phyloP scores from a whole-genome alignment of 805 yeast genomes.

The Ogataea allantospora region DNA sequence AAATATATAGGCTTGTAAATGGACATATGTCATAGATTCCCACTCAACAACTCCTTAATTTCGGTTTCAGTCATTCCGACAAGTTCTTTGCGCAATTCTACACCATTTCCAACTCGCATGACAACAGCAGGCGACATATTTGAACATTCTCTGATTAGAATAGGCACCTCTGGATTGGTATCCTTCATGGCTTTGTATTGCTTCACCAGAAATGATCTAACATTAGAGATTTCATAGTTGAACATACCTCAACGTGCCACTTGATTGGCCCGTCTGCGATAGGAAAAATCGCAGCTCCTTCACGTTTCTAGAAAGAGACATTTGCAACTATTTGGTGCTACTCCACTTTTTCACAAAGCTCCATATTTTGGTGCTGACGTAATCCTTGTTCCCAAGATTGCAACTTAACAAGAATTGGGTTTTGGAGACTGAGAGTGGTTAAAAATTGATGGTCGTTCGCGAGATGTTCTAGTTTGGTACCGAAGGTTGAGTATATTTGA shows the following conservation, averaged over 20 bases:
- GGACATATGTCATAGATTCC: slow-evolving; percentile 7
- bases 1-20: slow-evolving; percentile 10
- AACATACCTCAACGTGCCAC: slow-evolving; percentile 53
- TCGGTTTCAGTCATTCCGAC: slow-evolving; percentile 48
- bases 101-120: slow-evolving; percentile 65
- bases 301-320: slow-evolving; percentile 47
- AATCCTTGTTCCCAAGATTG: slow-evolving; percentile 7
- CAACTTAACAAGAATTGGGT: slow-evolving; percentile 3
- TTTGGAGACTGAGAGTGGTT: slow-evolving; percentile 6
- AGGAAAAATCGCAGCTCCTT: slow-evolving; percentile 81
- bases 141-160: slow-evolving; percentile 73
- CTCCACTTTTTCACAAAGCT: slow-evolving; percentile 11
- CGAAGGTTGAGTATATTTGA: slow-evolving; percentile 22
- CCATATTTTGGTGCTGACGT: slow-evolving; percentile 6
- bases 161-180: slow-evolving; percentile 65
- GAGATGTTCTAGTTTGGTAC: slow-evolving; percentile 12
- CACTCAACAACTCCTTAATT: slow-evolving; percentile 37
- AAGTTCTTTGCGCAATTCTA: slow-evolving; percentile 47
- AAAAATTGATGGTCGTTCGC: slow-evolving; percentile 23
- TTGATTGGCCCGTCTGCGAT: slow-evolving; percentile 74
- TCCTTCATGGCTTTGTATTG: slow-evolving; percentile 66
- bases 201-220: slow-evolving; percentile 56
- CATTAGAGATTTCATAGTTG: not conserved
- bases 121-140: slow-evolving; percentile 73
- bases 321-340: slow-evolving; percentile 8